A percentile compares a stretch with the other conserved stretches of the same genome.
phyloP scores from a whole-genome alignment of 2,329 filamentous ascomycete genomes.

The Curvularia verruculosa region DNA sequence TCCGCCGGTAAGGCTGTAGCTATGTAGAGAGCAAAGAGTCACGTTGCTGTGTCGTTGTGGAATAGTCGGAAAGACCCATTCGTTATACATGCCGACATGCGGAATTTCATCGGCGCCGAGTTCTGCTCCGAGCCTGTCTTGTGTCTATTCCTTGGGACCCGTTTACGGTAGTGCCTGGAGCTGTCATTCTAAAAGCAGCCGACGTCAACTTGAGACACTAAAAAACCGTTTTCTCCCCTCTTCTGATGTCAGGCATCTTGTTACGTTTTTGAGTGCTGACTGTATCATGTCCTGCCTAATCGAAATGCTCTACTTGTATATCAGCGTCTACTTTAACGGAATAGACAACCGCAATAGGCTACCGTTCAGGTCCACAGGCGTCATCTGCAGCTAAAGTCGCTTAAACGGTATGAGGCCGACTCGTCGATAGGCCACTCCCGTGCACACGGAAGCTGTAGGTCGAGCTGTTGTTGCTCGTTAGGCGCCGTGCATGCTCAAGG shows the following conservation, averaged over 20 bases:
- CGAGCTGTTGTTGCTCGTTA: not conserved
- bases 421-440: not conserved
- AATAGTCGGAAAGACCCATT: not conserved
- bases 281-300: not conserved
- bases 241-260: not conserved
- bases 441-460: not conserved
- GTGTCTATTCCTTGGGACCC: not conserved
- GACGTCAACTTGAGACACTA: not conserved
- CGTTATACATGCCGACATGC: not conserved
- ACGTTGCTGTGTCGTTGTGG: conserved; percentile 1
- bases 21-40: not conserved
- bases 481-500: not conserved
- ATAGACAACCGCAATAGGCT: not conserved
- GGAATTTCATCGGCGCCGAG: not conserved
- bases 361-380: not conserved
- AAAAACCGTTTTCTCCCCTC: not conserved
- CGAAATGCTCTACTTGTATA: not conserved
- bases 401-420: not conserved
- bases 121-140: conserved; percentile 1
- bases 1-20: not conserved
- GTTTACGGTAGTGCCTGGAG: not conserved
- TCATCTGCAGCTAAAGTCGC: not conserved
- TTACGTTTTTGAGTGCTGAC: not conserved
- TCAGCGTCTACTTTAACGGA: not conserved
- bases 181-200: not conserved